phyloP scores from a whole-genome alignment of 2,329 filamentous ascomycete species.

The Purpureocillium lavendulum region DNA sequence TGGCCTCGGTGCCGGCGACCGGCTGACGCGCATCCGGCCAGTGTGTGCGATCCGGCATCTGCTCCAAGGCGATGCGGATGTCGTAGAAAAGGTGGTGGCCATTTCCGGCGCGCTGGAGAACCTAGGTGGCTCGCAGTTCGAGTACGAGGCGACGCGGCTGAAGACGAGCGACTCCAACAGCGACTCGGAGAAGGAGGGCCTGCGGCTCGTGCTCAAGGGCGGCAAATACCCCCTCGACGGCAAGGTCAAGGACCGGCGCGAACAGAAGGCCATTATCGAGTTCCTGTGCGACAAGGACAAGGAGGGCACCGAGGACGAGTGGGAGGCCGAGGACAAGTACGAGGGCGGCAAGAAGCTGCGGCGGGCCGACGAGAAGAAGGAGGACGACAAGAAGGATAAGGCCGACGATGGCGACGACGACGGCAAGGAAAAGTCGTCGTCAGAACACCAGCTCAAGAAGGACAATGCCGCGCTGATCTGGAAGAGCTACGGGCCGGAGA shows the following conservation, averaged over 20 bases:
- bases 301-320: slow-evolving; percentile 67
- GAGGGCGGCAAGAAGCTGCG: slow-evolving; percentile 7
- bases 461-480: slow-evolving; percentile 62
- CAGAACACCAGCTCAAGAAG: slow-evolving; percentile 45
- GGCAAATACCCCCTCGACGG: slow-evolving; percentile 47
- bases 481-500: slow-evolving; percentile 58
- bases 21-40: slow-evolving; percentile 18
- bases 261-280: slow-evolving; percentile 73
- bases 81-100: slow-evolving; percentile 52
- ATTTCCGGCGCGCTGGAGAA: slow-evolving; percentile 65
- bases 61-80: slow-evolving; percentile 39
- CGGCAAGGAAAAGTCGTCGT: slow-evolving; percentile 28
- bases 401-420: slow-evolving; percentile 28
- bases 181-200: slow-evolving; percentile 61
- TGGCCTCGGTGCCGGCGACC: no score
- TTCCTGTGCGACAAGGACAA: slow-evolving; percentile 71
- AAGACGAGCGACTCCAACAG: slow-evolving; percentile 54
- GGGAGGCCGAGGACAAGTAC: slow-evolving; percentile 42
- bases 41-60: slow-evolving; percentile 68
- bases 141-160: slow-evolving; percentile 58
- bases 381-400: slow-evolving; percentile 17
- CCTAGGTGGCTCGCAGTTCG: slow-evolving; percentile 49
- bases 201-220: slow-evolving; percentile 61
- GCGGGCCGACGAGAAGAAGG: slow-evolving; percentile 15
- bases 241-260: slow-evolving; percentile 33